Conservation (phyloP, 495 filamentous ascomycete species). For the Aspergillus steynii region DNA sequence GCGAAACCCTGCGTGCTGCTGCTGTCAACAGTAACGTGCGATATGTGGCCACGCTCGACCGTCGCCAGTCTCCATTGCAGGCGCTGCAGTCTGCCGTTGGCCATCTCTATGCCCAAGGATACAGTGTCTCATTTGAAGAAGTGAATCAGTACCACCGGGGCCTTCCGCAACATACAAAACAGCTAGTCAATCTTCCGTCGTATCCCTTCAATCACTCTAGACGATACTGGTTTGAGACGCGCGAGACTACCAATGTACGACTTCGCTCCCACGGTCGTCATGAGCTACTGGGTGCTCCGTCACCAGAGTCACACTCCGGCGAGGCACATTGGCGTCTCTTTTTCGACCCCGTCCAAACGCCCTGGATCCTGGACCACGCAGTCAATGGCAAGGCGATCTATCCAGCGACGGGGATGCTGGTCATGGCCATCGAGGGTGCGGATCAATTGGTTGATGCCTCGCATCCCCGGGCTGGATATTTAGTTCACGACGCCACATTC, state of each 20-base stretch:
- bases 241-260: not conserved
- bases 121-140: not conserved
- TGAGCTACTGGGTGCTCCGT: not conserved
- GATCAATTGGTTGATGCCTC: not conserved
- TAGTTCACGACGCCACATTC: not conserved
- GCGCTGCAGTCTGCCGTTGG: not conserved
- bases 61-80: not conserved
- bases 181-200: not conserved
- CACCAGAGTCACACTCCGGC: not conserved
- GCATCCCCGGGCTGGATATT: not conserved
- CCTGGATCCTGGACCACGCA: slow-evolving; percentile 2
- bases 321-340: slow-evolving; percentile 1
- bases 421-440: slow-evolving; percentile 3
- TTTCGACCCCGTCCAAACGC: not conserved
- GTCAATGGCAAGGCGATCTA: not conserved
- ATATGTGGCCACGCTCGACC: not conserved
- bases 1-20: not conserved
- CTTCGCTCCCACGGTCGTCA: not conserved
- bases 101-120: not conserved
- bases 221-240: slow-evolving; percentile 4
- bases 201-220: slow-evolving; percentile 6
- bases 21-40: not conserved
- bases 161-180: not conserved
- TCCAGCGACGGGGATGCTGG: not conserved
- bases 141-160: not conserved